Conservation (phyloP, 2,329 filamentous ascomycete species). For the Lomentospora prolificans region DNA sequence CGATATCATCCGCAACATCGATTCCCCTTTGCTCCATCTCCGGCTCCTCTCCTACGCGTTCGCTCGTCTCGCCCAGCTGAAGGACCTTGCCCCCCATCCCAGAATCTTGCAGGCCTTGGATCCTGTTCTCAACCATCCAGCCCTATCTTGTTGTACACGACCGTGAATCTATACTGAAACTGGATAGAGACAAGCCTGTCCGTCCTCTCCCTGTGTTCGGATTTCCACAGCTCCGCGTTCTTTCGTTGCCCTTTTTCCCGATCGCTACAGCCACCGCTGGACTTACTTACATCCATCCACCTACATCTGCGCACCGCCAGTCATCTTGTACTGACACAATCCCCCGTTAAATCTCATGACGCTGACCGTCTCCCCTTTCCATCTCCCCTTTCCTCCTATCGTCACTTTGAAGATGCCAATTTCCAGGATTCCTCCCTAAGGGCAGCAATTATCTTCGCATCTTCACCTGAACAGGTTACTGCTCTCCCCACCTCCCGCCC, state of each 20-base stretch:
- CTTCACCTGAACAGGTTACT: not conserved
- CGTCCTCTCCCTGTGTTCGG: not conserved
- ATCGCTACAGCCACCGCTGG: not conserved
- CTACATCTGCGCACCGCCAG: not conserved
- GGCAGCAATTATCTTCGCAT: too few species aligned
- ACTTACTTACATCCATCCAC: not conserved
- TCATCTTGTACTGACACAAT: too few species aligned
- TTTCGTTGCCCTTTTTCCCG: not conserved
- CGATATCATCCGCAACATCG: not conserved
- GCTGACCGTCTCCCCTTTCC: too few species aligned
- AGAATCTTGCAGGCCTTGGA: not conserved
- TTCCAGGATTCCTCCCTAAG: not conserved
- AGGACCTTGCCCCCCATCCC: too few species aligned
- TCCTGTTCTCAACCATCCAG: not conserved
- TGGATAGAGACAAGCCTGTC: not conserved
- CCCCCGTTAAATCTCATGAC: too few species aligned
- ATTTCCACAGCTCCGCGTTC: not conserved
- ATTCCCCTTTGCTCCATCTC: too few species aligned
- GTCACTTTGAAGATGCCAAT: not conserved
- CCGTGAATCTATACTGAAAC: not conserved
- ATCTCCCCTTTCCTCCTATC: too few species aligned
- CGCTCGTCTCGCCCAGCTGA: too few species aligned
- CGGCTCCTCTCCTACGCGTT: too few species aligned
- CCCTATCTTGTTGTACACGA: not conserved
- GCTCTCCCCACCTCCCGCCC: not conserved